Base-by-base conservation (phyloP, 805 yeast species). In the Pichia thaimueangensis region DNA sequence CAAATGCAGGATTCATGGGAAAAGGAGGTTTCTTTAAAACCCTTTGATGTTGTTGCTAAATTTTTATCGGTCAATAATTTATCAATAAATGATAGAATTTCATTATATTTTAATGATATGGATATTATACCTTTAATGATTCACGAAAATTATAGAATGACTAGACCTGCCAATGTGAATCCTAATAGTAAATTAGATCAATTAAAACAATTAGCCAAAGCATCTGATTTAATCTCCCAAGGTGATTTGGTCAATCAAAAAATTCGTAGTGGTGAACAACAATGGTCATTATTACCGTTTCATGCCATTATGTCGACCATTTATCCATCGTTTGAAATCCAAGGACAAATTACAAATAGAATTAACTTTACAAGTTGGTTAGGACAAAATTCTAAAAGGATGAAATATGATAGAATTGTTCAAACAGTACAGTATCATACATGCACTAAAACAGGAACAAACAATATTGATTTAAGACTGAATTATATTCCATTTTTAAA, bases 121-220 rank as follows among this genome's bases (percentile, higher is more conserved):
- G 96, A 88, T 57, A 83, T 93, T 59, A 80, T 95, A 1, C 97
- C 98, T 5, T 70, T 91, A 47, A 91, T 93, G 97, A 76, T 93
- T 41, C 97, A 91, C 58, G 98, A 93, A 60, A 93, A 93, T 64
- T 93, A 93, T 59, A 62, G 86, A 37, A 65, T 64, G 28, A 80
- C 94, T 0, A 67, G 66, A 31, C 96, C 95, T 2, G 47, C 69
- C 7, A 39, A 54, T 3, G 47, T 13, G 17, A 24, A 51, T 35
- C 62, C 62, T 22, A 63, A 68, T 15, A 56, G 66, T 10, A 67
- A 73, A n/a, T 51, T 65, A 20, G 68, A 73, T 10, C 86, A 80
- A 50, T 62, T 91, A 45, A 69, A 74, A 48, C 66, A 79, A 15
- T 79, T 82, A 1, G 82, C 86, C 1, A 65, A 69, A 23, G 97